Evolutionary conservation across 2,329 filamentous ascomycete species (phyloP), one percentile per base, ranked within the genome.

Genomic region (Lachnellula cervina): DNA sequence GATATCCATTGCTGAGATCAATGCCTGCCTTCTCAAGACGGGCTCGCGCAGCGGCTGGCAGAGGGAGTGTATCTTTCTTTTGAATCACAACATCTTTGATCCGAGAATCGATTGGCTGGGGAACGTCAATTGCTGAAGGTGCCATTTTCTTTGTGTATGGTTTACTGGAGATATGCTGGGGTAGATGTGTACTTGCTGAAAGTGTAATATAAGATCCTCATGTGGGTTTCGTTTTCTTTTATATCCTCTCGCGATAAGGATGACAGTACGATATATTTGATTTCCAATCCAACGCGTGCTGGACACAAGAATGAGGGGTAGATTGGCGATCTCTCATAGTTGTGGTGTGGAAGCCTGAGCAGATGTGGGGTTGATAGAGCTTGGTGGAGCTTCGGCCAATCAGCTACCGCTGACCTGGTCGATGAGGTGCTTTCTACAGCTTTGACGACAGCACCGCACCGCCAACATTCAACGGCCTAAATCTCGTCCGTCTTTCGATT

Each of bases 1-100:
- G 87, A 61, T 90, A 90, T 0, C 87, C 87, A 1, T 81, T 72
- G 0, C 83, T 86, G 2, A 90, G 74, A 66, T 90, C 85, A 52
- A 90, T 79, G 1, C 83, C 86, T 0, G 84, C 85, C 59, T 87
- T 88, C 62, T 83, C 80, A 0, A 90, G 75, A 4, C 87, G 78
- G 49, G 77, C 73, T 1, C 77, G 76, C 1, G 86, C 73, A 1
- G 79, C 63, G 9, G 76, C 76, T 2, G 87, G 87, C 6, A 90
- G 73, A 1, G 76, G 77, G 1, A 90, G 74, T 0, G 73, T 83
- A 66, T 89, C 84, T 64, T 88, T 89, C 59, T 72, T 77, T 0
- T 80, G 86, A 57, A 79, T 71, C 6, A 78, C 80, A 14, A 83
- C 80, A 66, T 90, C 87, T 40, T 78, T 78, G 58, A 89, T 88